Percentiles rank a stretch among this genome's conserved stretches.
Conservation (phyloP, 208 protist genomes). For the Wallacemonas sp. region DNA sequence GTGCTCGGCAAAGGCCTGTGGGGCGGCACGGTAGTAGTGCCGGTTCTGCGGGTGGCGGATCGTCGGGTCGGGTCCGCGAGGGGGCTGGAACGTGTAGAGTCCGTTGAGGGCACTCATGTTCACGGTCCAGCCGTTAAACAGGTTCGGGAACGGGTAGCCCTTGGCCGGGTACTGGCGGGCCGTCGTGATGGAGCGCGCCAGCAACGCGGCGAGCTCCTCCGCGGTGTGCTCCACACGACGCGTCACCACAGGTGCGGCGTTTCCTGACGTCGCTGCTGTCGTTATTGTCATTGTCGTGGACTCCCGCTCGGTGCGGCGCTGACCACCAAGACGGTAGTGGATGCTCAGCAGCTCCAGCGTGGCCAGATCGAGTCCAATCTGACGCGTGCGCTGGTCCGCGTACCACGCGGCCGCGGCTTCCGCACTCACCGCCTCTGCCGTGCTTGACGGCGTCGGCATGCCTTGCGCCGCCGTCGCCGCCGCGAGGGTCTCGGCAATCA, state of each 20-base stretch:
- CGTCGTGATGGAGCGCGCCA: neutral
- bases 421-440: neutral
- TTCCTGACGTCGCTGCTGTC: too few relatives aligned
- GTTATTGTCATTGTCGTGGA: neutral
- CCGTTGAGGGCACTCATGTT: slow-evolving; percentile 33
- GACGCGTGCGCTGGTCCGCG: slow-evolving; percentile 63
- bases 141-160: slow-evolving; percentile 32
- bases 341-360: slow-evolving; percentile 53
- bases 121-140: slow-evolving; percentile 30
- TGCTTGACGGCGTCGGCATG: neutral
- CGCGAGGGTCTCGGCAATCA: neutral
- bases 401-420: slow-evolving; percentile 53
- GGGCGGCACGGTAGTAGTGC: slow-evolving; percentile 56
- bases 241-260: neutral
- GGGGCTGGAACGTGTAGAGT: slow-evolving; percentile 35
- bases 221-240: slow-evolving; percentile 6
- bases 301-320: slow-evolving; percentile 11
- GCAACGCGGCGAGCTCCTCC: slow-evolving; percentile 11
- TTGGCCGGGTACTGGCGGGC: slow-evolving; percentile 21
- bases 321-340: slow-evolving; percentile 38
- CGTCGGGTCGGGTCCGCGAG: slow-evolving; percentile 19
- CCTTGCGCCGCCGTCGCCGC: neutral
- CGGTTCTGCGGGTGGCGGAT: slow-evolving; percentile 54
- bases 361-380: slow-evolving; percentile 64
- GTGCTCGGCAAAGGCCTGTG: slow-evolving; percentile 72